Percentiles rank a stretch among this genome's conserved stretches.
Evolutionary conservation across 805 yeast species (phyloP).

Genomic region (Nakazawaea peltata): DNA sequence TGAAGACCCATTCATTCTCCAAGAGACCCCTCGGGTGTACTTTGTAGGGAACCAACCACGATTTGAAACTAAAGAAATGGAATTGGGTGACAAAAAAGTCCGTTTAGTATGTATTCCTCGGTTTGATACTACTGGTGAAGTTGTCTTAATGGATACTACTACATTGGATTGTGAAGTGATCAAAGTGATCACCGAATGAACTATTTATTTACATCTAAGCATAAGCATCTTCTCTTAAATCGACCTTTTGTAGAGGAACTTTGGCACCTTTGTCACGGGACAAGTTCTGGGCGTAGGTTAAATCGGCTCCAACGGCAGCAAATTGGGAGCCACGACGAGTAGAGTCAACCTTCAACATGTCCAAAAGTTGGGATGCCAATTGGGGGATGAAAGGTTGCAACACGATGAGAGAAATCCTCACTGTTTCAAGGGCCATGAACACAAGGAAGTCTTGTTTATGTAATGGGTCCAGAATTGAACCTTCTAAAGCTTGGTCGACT

Average conservation of each 20-base stretch:
- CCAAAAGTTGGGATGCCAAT: conserved; percentile 47
- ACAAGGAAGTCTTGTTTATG: conserved; percentile 45
- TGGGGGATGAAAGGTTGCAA: conserved; percentile 70
- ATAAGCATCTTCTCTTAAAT: conserved; percentile 11
- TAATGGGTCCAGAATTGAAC: conserved; percentile 16
- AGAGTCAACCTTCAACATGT: conserved; percentile 48
- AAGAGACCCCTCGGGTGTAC: conserved; percentile 78
- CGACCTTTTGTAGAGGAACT: conserved; percentile 22
- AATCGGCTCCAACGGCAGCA: conserved; percentile 51
- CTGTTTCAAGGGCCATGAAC: conserved; percentile 59
- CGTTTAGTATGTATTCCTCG: conserved; percentile 62
- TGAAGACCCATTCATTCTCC: conserved; percentile 74
- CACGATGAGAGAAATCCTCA: conserved; percentile 59
- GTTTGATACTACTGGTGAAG: conserved; percentile 56
- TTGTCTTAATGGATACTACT: conserved; percentile 52
- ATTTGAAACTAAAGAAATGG: conserved; percentile 39
- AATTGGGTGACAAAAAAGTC: conserved; percentile 25
- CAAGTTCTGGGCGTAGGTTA: conserved; percentile 46
- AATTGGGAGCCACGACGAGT: conserved; percentile 32
- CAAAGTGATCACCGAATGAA: neutral
- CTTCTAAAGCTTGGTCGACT: conserved; percentile 6
- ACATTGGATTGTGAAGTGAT: conserved; percentile 50
- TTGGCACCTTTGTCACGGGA: conserved; percentile 22
- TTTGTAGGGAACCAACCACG: conserved; percentile 77
- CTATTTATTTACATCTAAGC: conserved; percentile 1